Evolutionary conservation across 306 rosid species (phyloP).

Genomic region (Carpinus viminea): DNA sequence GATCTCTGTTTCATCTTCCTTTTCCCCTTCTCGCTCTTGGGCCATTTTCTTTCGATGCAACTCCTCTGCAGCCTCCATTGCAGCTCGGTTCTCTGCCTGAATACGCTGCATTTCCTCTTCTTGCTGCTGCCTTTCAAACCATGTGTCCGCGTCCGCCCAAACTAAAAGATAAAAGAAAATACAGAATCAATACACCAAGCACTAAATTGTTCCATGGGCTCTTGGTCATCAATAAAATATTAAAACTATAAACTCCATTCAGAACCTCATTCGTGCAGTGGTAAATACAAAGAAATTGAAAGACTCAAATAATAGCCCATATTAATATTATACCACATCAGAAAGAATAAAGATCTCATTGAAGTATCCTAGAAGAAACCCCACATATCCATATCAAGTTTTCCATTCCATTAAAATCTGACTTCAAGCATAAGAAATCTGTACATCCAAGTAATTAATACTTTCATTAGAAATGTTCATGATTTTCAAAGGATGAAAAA

Average conservation of each 20-base stretch:
- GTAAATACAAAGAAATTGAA: not conserved
- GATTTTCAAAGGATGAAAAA: not conserved
- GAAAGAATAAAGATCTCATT: not conserved
- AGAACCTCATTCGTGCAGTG: not conserved
- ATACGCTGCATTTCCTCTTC: constrained; percentile 90
- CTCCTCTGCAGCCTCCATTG: constrained; percentile 91
- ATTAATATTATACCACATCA: not conserved
- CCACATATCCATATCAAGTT: not conserved
- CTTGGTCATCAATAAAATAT: not conserved
- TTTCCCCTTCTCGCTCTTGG: constrained; percentile 80
- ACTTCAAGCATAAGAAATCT: too few species aligned
- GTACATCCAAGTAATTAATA: not conserved
- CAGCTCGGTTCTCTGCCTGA: constrained; percentile 79
- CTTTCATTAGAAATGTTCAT: not conserved
- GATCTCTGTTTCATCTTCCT: constrained; percentile 64
- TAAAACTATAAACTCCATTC: not conserved
- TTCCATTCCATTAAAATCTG: not conserved
- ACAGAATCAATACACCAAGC: constrained; percentile 4
- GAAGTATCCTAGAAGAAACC: not conserved
- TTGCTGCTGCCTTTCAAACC: constrained; percentile 97
- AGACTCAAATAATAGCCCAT: not conserved
- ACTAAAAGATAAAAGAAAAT: constrained; percentile 41
- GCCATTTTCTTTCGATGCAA: constrained; percentile 72
- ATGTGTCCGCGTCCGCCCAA: constrained; percentile 99
- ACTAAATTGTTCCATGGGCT: not conserved